Conservation (phyloP, 2,329 filamentous ascomycete species). For the Neofusicoccum umdonicola region DNA sequence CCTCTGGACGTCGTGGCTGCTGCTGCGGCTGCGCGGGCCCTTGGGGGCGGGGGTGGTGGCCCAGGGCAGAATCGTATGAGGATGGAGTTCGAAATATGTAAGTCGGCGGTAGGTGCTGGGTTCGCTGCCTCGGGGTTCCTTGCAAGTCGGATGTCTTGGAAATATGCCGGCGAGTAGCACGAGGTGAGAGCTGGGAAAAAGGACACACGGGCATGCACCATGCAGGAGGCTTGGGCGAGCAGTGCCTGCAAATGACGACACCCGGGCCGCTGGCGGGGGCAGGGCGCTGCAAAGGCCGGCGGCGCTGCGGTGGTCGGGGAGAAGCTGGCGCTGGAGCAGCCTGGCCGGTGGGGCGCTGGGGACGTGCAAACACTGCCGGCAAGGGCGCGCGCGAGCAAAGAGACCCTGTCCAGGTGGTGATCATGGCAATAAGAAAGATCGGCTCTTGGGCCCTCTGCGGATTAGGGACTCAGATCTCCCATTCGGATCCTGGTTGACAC, state of each 20-base stretch:
- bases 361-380: not conserved
- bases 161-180: slow-evolving; percentile 13
- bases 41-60: slow-evolving; percentile 5
- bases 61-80: slow-evolving; percentile 14
- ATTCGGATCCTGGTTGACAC: slow-evolving; percentile 14
- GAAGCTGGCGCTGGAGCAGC: not conserved
- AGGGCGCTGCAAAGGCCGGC: not conserved
- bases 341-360: not conserved
- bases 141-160: slow-evolving; percentile 16
- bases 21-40: slow-evolving; percentile 1
- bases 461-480: slow-evolving; percentile 17
- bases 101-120: not conserved
- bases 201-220: slow-evolving; percentile 12
- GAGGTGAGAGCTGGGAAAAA: slow-evolving; percentile 16
- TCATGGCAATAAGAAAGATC: slow-evolving; percentile 19
- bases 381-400: not conserved
- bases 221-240: slow-evolving; percentile 14
- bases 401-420: slow-evolving; percentile 19
- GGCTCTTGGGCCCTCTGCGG: slow-evolving; percentile 17
- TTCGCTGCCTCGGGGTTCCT: not conserved
- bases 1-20: slow-evolving; percentile 7
- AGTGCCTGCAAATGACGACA: slow-evolving; percentile 16
- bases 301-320: not conserved
- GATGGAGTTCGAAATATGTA: slow-evolving; percentile 15
- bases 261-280: not conserved